A percentile compares a stretch with the other conserved stretches of the same genome.
phyloP scores from a whole-genome alignment of 1,139 yeast genomes.

The Groenewaldozyma sp. region DNA sequence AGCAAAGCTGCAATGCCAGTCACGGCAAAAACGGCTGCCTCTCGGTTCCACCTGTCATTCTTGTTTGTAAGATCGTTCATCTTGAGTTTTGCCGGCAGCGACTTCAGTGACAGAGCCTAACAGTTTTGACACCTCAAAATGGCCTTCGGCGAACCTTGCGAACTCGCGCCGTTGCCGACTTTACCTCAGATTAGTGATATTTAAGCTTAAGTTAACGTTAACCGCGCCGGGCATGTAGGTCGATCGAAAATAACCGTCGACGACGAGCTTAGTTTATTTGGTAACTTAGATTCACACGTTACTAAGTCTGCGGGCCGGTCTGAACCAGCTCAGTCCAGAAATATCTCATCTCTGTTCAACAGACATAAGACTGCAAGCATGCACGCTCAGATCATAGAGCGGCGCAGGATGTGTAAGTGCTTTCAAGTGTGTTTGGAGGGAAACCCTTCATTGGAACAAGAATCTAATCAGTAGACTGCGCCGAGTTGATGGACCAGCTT shows the following conservation, averaged over 20 bases:
- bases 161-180: too few species aligned
- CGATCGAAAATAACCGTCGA: neutral
- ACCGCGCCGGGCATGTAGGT: too few species aligned
- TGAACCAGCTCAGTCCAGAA: too few species aligned
- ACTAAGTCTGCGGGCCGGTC: too few species aligned
- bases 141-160: too few species aligned
- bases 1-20: constrained; percentile 65
- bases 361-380: constrained; percentile 8
- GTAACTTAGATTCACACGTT: too few species aligned
- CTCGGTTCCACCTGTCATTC: constrained; percentile 7
- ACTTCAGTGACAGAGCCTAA: too few species aligned
- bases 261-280: too few species aligned
- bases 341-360: neutral
- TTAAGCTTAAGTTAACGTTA: too few species aligned
- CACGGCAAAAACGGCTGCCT: constrained; percentile 48
- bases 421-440: neutral
- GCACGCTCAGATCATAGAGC: constrained; percentile 24
- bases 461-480: constrained; percentile 43
- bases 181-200: too few species aligned
- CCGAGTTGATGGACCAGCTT: constrained; percentile 72
- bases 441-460: constrained; percentile 1
- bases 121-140: too few species aligned
- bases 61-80: constrained; percentile 6
- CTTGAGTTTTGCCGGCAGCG: neutral
- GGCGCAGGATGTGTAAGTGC: constrained; percentile 20